phyloP scores from a whole-genome alignment of 257 asterid genomes.

The Solanum commersonii region DNA sequence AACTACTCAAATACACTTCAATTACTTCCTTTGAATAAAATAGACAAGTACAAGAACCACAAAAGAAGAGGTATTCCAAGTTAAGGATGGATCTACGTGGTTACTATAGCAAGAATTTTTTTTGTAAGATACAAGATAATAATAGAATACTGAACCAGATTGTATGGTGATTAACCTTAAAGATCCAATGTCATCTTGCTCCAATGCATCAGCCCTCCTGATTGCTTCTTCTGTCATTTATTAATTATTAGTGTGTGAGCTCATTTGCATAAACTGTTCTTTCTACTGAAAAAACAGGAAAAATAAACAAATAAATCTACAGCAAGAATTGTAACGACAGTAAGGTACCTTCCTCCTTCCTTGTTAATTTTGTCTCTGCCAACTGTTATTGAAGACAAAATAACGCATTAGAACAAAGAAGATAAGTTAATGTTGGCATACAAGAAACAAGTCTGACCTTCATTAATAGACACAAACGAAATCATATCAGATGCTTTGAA shows the following conservation, averaged over 20 bases:
- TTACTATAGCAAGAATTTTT: neutral
- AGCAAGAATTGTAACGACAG: neutral
- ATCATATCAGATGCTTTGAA: neutral
- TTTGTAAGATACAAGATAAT: neutral
- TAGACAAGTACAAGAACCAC: neutral
- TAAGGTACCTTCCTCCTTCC: conserved; percentile 70
- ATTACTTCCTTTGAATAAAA: neutral
- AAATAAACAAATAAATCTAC: neutral
- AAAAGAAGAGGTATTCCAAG: neutral
- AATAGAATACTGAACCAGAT: neutral
- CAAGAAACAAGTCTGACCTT: neutral
- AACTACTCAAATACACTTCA: neutral
- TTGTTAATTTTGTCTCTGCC: conserved; percentile 56
- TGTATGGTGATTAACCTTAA: conserved; percentile 46
- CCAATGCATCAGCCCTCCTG: conserved; percentile 68
- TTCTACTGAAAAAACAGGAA: neutral
- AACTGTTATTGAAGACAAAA: conserved; percentile 27
- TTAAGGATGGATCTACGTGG: neutral
- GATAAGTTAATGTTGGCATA: neutral
- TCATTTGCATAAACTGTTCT: neutral
- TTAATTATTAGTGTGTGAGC: neutral
- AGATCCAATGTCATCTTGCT: conserved; percentile 51
- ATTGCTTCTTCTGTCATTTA: conserved; percentile 63
- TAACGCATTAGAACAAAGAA: neutral
- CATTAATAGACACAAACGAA: neutral